phyloP scores from a whole-genome alignment of 2,329 filamentous ascomycete genomes.

The Aspergillus pseudotamarii region DNA sequence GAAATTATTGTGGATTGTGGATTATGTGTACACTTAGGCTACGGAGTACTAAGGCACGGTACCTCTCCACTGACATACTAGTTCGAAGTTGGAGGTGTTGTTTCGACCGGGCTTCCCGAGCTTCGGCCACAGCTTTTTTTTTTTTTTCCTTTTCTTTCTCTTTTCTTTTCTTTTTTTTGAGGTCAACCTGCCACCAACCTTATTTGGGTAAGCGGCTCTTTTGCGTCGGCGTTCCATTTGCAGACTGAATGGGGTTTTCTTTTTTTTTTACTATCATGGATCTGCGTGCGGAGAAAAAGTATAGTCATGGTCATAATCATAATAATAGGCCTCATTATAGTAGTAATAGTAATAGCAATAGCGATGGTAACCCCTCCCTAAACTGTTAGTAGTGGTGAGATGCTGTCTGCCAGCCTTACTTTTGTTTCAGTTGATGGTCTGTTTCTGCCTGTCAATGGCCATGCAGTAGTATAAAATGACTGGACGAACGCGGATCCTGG shows the following conservation, averaged over 20 bases:
- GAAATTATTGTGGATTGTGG: not conserved
- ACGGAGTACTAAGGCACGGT: not conserved
- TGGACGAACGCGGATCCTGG: not conserved
- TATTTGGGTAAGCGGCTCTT: conserved; percentile 21
- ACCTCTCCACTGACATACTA: not conserved
- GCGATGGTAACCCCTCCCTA: not conserved
- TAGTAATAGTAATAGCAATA: not conserved
- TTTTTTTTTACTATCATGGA: not conserved
- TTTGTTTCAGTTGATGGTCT: not conserved
- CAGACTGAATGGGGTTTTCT: conserved; percentile 7
- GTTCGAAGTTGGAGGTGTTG: not conserved
- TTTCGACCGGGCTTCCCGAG: not conserved
- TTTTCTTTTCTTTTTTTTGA: not conserved
- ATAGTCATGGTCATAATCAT: not conserved
- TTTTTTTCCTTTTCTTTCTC: not conserved
- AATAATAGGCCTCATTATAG: not conserved
- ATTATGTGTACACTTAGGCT: not conserved
- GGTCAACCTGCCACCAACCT: conserved; percentile 1
- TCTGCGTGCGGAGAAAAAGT: conserved; percentile 17
- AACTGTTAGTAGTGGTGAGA: not conserved
- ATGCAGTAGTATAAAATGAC: not conserved
- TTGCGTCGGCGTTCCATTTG: conserved; percentile 16
- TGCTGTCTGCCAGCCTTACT: not conserved
- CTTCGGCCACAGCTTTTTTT: not conserved
- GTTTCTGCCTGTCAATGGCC: not conserved